Conservation (phyloP, 306 rosid genomes). For the Cucurbita pepo region DNA sequence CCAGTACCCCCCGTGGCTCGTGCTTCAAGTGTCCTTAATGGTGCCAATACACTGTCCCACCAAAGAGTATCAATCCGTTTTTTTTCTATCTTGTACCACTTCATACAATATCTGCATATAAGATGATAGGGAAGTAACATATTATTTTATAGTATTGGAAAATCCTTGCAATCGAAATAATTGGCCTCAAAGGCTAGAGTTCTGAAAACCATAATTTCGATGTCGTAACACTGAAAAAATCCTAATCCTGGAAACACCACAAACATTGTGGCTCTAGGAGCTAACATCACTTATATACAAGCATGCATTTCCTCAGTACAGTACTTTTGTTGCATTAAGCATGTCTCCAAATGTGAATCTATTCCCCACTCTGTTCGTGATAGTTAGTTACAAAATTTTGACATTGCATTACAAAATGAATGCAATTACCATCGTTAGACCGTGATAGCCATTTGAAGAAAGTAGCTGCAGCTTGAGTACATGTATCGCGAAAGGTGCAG, state of each 20-base stretch:
- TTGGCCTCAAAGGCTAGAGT: neutral
- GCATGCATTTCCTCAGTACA: neutral
- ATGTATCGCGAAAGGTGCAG: neutral
- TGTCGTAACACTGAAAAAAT: neutral
- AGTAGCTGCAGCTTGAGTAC: neutral
- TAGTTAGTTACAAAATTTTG: neutral
- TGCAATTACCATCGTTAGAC: neutral
- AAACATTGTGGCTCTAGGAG: no score
- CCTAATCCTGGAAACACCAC: no score
- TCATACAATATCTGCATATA: slow-evolving; percentile 55
- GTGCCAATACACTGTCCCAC: slow-evolving; percentile 84
- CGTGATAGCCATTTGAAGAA: neutral
- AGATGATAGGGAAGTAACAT: slow-evolving; percentile 9
- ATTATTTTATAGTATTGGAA: neutral
- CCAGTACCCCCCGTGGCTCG: slow-evolving; percentile 34
- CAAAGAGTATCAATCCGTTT: slow-evolving; percentile 60
- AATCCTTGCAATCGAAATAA: neutral
- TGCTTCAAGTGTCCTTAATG: slow-evolving; percentile 59
- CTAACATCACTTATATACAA: neutral
- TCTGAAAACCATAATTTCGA: neutral
- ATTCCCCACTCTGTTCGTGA: neutral
- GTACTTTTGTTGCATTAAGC: neutral
- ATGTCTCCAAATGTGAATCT: neutral
- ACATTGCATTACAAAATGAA: neutral
- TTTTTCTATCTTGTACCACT: slow-evolving; percentile 78